These are phyloP conservation scores for Candida albicans DNA, from an alignment of 1,139 yeast species.

Conservation along the genomic window DNA sequence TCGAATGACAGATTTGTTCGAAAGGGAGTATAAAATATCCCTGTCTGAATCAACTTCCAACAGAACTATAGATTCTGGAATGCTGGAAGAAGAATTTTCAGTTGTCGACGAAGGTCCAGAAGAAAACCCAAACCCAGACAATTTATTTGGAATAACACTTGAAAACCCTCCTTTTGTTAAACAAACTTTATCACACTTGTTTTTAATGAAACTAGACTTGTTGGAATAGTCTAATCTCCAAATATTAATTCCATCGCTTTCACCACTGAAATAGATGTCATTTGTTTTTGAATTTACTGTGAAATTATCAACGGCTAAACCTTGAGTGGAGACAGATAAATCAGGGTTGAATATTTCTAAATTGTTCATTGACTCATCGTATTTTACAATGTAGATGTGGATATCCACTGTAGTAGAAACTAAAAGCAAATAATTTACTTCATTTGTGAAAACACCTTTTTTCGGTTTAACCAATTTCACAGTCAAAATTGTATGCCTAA, in stretches of 20 bases:
- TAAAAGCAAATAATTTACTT: conserved; percentile 69
- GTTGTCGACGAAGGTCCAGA: conserved; percentile 12
- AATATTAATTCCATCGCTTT: conserved; percentile 71
- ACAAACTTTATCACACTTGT: conserved; percentile 80
- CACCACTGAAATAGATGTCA: conserved; percentile 81
- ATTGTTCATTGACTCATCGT: conserved; percentile 47
- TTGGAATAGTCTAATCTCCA: conserved; percentile 91
- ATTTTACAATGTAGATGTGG: conserved; percentile 73
- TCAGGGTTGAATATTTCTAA: conserved; percentile 81
- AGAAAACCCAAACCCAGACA: conserved; percentile 40
- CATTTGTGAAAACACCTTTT: conserved; percentile 73
- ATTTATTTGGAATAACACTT: conserved; percentile 53
- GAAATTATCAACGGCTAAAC: conserved; percentile 69
- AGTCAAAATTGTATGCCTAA: conserved; percentile 73
- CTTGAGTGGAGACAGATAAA: conserved; percentile 76
- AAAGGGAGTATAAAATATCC: conserved; percentile 74
- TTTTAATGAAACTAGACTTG: conserved; percentile 83
- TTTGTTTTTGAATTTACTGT: conserved; percentile 62
- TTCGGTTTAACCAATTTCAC: conserved; percentile 80
- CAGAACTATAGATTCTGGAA: conserved; percentile 61
- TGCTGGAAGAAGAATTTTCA: conserved; percentile 14
- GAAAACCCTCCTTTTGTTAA: conserved; percentile 68
- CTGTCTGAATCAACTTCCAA: conserved; percentile 76
- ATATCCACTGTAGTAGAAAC: conserved; percentile 82
- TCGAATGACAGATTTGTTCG: conserved; percentile 79